Conservation (phyloP, 2,329 filamentous ascomycete species). For the Aureobasidium sp. region DNA sequence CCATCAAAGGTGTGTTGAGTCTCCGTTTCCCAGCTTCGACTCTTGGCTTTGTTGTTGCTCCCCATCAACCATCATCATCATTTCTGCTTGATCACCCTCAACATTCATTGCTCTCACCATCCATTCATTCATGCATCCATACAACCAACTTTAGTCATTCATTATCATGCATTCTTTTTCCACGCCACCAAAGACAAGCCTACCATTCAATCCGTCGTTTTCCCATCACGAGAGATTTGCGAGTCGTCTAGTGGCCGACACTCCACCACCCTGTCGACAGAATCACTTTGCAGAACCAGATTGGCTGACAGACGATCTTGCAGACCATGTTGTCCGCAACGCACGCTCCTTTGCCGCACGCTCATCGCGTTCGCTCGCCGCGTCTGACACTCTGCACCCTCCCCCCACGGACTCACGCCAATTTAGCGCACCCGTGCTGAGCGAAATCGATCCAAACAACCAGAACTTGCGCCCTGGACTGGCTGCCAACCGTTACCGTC, state of each 20-base stretch:
- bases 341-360: constrained; percentile 32
- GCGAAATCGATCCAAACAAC: constrained; percentile 29
- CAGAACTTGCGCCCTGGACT: constrained; percentile 23
- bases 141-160: constrained; percentile 5
- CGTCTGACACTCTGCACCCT: constrained; percentile 25
- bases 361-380: constrained; percentile 29
- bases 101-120: background rate
- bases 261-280: constrained; percentile 17
- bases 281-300: background rate
- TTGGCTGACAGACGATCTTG: constrained; percentile 17
- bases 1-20: constrained; percentile 30
- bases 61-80: background rate
- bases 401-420: constrained; percentile 18
- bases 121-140: background rate
- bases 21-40: background rate
- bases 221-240: constrained; percentile 14
- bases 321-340: constrained; percentile 33
- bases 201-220: background rate
- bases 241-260: constrained; percentile 17
- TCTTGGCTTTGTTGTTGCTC: background rate
- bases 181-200: constrained; percentile 1
- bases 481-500: constrained; percentile 23
- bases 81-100: background rate
- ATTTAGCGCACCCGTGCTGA: constrained; percentile 22
- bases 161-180: constrained; percentile 4